phyloP scores from a whole-genome alignment of 2,329 filamentous ascomycete species.

The Blumeriella jaapii region DNA sequence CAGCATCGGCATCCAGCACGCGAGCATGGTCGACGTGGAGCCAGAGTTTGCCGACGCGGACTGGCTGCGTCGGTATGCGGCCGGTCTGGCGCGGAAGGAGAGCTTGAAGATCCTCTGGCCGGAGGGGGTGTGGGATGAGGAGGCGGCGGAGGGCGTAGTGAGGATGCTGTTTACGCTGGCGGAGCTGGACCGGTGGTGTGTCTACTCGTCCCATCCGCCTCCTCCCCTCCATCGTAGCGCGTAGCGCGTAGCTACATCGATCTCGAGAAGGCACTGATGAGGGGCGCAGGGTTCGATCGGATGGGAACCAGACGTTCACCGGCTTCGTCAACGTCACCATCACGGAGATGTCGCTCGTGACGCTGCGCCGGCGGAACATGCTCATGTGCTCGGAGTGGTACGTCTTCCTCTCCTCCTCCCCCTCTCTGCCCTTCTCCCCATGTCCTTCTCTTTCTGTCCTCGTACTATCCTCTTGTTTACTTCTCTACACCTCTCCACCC shows the following conservation, averaged over 20 bases:
- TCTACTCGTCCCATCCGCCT: background rate
- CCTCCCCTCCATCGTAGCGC: background rate
- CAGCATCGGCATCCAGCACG: conserved; percentile 28
- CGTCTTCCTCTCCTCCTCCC: conserved; percentile 5
- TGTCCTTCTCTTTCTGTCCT: background rate
- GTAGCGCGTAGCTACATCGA: no score
- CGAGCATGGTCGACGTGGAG: conserved; percentile 43
- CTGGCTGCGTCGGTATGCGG: conserved; percentile 40
- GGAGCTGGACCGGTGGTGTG: conserved; percentile 32
- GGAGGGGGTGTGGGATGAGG: conserved; percentile 29
- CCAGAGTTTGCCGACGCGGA: conserved; percentile 40
- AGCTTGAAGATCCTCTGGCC: conserved; percentile 39
- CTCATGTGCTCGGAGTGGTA: conserved; percentile 34
- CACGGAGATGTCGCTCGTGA: conserved; percentile 22
- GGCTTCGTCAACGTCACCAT: conserved; percentile 29
- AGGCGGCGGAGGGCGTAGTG: conserved; percentile 27
- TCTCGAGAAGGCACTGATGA: no score
- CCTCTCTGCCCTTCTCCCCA: background rate
- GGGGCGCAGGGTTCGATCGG: conserved; percentile 24
- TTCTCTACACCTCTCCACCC: no score
- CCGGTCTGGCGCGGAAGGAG: conserved; percentile 36
- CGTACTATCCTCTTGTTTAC: conserved; percentile 3
- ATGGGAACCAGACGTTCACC: conserved; percentile 27
- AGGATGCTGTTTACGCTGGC: conserved; percentile 32
- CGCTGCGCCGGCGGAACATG: conserved; percentile 22